Evolutionary conservation across 345 rosid genomes (phyloP), one percentile per base, ranked within the genome.

Genomic region (Balakata baccata): DNA sequence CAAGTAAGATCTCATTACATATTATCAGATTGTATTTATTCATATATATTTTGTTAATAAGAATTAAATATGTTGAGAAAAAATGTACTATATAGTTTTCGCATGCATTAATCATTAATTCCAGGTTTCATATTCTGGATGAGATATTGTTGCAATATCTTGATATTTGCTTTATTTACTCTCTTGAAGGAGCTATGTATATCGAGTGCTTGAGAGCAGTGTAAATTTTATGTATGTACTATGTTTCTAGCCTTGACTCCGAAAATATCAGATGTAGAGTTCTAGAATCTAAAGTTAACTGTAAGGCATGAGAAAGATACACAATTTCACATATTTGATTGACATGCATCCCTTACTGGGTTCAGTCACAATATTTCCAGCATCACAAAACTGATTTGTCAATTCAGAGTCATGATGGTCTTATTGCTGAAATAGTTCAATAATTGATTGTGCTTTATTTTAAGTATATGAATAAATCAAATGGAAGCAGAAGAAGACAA

Each of bases 351-450:
- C 11, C 2, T 37, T 29, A 37, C 43, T 4, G 38, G 43, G 18
- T 47, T 34, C 16, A 45, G 29, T 45, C 1, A 37, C 57, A 47
- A 45, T 71, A 39, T 46, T 46, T 70, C 18, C 29, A 47, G 13
- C 57, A 25, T 71, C 54, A 43, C 20, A 50, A 14, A 71, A n/a
- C 57, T 62, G 14, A 71, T 71, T 46, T 23, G 46, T 51, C 3
- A 49, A 12, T 22, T 13, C 10, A 62, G 46, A 62, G 23, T 18
- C n/a, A 0, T 54, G 59, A 54, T 54, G n/a, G 10, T 6, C 10
- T 54, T 51, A 11, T n/a, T 58, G 25, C 5, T 41, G 39, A 7
- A 39, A 41, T 51, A n/a, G 50, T 20, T 47, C 3, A 23, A 16
- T 49, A 13, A 23, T 29, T 16, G 58, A 50, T 46, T 67, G 18